These are phyloP conservation scores for Lagenaria siceraria DNA, from an alignment of 306 rosid genomes.

Conservation along the genomic window DNA sequence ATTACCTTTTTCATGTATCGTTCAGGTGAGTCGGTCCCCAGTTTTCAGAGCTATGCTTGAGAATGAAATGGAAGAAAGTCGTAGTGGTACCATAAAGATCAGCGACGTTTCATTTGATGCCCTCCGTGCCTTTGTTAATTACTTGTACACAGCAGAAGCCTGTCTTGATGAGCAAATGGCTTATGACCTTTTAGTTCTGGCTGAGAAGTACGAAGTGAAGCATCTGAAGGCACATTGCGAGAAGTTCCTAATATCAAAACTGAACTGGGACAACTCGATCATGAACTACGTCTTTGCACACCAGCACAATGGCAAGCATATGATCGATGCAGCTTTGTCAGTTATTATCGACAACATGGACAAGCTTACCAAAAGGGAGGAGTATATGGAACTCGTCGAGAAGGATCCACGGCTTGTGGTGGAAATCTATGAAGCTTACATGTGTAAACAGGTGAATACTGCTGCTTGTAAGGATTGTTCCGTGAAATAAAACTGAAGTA, in stretches of 20 bases:
- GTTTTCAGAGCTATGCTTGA: slow-evolving; percentile 85
- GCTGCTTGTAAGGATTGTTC: slow-evolving; percentile 34
- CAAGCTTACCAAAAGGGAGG: slow-evolving; percentile 38
- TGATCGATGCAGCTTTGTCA: slow-evolving; percentile 48
- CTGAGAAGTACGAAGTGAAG: slow-evolving; percentile 67
- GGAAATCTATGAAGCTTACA: slow-evolving; percentile 67
- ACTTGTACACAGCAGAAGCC: slow-evolving; percentile 68
- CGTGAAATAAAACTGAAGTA: background rate
- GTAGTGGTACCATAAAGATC: slow-evolving; percentile 67
- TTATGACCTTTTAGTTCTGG: slow-evolving; percentile 45
- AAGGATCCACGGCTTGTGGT: slow-evolving; percentile 63
- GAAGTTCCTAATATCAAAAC: slow-evolving; percentile 40
- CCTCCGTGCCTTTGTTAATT: slow-evolving; percentile 60
- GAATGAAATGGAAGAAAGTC: slow-evolving; percentile 75
- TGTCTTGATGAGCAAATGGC: slow-evolving; percentile 68
- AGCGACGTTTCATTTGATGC: slow-evolving; percentile 56
- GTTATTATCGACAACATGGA: slow-evolving; percentile 56
- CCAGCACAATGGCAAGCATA: slow-evolving; percentile 52
- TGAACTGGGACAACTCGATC: slow-evolving; percentile 62
- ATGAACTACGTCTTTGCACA: slow-evolving; percentile 47
- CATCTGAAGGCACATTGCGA: slow-evolving; percentile 69
- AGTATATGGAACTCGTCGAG: slow-evolving; percentile 53
- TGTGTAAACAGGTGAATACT: slow-evolving; percentile 50
- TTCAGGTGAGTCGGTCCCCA: slow-evolving; percentile 65
- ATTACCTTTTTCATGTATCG: background rate